Evolutionary conservation across 1,284 basidiomycete genomes (phyloP), one percentile per base, ranked within the genome.

Genomic region (Termitomyces sp.): DNA sequence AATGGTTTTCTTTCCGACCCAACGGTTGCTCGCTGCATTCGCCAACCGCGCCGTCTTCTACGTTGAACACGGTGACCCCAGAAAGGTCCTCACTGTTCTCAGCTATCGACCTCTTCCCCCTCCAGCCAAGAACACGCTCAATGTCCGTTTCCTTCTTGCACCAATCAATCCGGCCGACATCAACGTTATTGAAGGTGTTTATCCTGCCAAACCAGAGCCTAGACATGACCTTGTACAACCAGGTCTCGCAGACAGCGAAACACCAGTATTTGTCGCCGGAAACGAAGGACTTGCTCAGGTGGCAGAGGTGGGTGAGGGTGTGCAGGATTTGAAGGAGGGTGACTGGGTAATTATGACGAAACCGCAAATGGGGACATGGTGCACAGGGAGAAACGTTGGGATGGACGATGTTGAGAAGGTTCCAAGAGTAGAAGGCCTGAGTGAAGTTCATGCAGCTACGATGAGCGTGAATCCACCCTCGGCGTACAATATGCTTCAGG

Each of bases 401-500:
- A 68, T 70, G 24, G 62, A 70, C 3, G 85, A 90, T 50, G 74
- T 93, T 1, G 73, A 88, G 41, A 82, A 78, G 59, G 72, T 92
- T 12, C 82, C 86, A 15, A 65, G 72, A 12, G 65, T 67, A 7
- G 61, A 68, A 10, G 70, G 68, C 1, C 58, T 91, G 34, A 81
- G 71, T 26, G 80, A 84, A 59, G 83, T 78, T 9, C 79, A 86
- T 61, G 88, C 81, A 12, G 88, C 91, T 4, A 92, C 86, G 13
- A 77, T 93, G 63, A 85, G 83, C 21, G 89, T 92, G 38, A 94
- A 94, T 62, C 89, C 89, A 2, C 78, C 90, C 0, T 91, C 91
- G 1, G 92, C 91, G 0, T 86, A 85, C 58, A 86, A 88, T 62
- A 89, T 94, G 84, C 77, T 94, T 5, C 76, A 76, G 33, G 81